phyloP scores from a whole-genome alignment of 768 basidiomycete species.

The Porphyrellus cyaneotinctus region DNA sequence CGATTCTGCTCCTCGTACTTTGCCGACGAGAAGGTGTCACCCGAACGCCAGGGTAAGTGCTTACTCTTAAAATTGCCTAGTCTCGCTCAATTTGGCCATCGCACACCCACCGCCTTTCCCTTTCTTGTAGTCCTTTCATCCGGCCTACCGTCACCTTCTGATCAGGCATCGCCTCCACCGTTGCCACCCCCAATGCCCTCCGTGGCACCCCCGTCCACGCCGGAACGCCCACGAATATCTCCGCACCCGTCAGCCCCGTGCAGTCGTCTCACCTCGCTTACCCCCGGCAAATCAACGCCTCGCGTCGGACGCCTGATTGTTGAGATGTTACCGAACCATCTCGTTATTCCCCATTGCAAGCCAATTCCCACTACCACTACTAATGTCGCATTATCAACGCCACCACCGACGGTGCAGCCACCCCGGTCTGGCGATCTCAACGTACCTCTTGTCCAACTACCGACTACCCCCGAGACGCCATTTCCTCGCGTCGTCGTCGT shows the following conservation, averaged over 20 bases:
- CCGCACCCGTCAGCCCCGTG: slow-evolving; percentile 16
- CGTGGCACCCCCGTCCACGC: slow-evolving; percentile 21
- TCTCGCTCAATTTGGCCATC: slow-evolving; percentile 9
- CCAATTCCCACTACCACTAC: slow-evolving; percentile 1
- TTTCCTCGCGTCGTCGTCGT: slow-evolving; percentile 64
- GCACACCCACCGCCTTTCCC: slow-evolving; percentile 15
- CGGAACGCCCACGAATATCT: slow-evolving; percentile 29
- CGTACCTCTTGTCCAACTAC: slow-evolving; percentile 29
- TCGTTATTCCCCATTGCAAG: slow-evolving; percentile 24
- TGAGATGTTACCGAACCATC: slow-evolving; percentile 52
- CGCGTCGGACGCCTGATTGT: slow-evolving; percentile 48
- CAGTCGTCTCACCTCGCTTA: slow-evolving; percentile 4
- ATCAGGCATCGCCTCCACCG: slow-evolving; percentile 29
- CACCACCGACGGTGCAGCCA: background rate
- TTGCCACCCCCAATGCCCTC: slow-evolving; percentile 20
- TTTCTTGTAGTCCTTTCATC: slow-evolving; percentile 22
- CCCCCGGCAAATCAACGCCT: slow-evolving; percentile 22
- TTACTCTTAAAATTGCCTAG: slow-evolving; percentile 10
- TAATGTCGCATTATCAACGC: slow-evolving; percentile 1
- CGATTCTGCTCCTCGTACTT: slow-evolving; percentile 26
- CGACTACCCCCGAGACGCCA: slow-evolving; percentile 23
- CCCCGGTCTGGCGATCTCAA: slow-evolving; percentile 13
- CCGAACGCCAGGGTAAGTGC: slow-evolving; percentile 15
- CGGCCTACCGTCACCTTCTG: slow-evolving; percentile 27
- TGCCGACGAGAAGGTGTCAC: slow-evolving; percentile 12